These are phyloP conservation scores for Acarospora socialis DNA, from an alignment of 2,329 filamentous ascomycete species.

Conservation along the genomic window DNA sequence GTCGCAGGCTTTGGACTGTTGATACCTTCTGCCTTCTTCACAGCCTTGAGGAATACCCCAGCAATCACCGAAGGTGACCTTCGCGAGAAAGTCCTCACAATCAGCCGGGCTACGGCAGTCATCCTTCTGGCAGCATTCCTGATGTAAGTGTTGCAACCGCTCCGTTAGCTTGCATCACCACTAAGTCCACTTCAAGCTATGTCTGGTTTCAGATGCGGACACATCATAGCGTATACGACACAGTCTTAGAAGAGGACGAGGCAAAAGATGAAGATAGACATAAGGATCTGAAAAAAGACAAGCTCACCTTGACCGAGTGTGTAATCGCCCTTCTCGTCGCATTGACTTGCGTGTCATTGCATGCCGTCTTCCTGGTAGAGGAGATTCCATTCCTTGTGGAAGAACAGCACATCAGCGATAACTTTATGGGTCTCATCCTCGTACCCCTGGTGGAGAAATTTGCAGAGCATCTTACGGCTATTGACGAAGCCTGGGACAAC, in stretches of 20 bases:
- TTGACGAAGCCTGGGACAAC: constrained; percentile 62
- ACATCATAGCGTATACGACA: constrained; percentile 63
- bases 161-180: too few relatives aligned
- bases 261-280: constrained; percentile 49
- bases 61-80: constrained; percentile 29
- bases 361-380: constrained; percentile 58
- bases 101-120: constrained; percentile 57
- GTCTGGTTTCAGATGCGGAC: constrained; percentile 62
- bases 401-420: constrained; percentile 37
- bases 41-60: constrained; percentile 20
- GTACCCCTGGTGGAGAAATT: constrained; percentile 70
- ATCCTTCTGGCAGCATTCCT: constrained; percentile 56
- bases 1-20: constrained; percentile 50
- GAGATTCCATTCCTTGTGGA: constrained; percentile 52
- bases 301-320: constrained; percentile 63
- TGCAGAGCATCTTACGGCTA: constrained; percentile 61
- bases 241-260: constrained; percentile 59
- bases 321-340: constrained; percentile 49
- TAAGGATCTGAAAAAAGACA: constrained; percentile 45
- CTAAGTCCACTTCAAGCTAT: constrained; percentile 27
- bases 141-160: constrained; percentile 38
- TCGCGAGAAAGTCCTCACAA: constrained; percentile 40
- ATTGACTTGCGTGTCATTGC: constrained; percentile 55
- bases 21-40: constrained; percentile 33
- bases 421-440: constrained; percentile 60